Conservation (phyloP, 2,329 filamentous ascomycete genomes). For the Clonostachys sp. region DNA sequence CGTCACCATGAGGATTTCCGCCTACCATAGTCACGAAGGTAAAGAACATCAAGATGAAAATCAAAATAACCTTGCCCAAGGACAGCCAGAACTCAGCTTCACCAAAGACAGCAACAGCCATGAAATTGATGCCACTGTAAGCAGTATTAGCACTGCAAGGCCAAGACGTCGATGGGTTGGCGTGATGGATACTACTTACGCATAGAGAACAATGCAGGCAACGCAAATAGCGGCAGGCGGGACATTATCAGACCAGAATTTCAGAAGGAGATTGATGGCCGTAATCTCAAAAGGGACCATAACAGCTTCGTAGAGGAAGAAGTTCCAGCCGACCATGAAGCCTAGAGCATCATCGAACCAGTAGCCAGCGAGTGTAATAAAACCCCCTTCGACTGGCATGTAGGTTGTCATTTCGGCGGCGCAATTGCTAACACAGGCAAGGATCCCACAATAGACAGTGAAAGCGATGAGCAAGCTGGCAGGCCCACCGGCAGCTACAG, state of each 20-base stretch:
- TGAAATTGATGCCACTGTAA: constrained; percentile 30
- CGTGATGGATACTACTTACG: constrained; percentile 14
- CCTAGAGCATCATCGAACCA: constrained; percentile 74
- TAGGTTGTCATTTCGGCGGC: constrained; percentile 77
- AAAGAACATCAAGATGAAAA: constrained; percentile 52
- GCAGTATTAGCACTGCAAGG: constrained; percentile 65
- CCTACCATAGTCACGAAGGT: constrained; percentile 60
- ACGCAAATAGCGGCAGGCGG: constrained; percentile 58
- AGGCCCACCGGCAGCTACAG: constrained; percentile 54
- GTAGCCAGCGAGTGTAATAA: constrained; percentile 71
- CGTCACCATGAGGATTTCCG: constrained; percentile 57
- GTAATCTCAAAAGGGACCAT: constrained; percentile 66
- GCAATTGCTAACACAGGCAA: constrained; percentile 54
- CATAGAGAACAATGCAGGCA: constrained; percentile 40
- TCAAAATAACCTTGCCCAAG: constrained; percentile 41
- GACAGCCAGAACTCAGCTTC: constrained; percentile 51
- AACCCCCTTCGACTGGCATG: constrained; percentile 71
- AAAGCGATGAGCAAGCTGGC: constrained; percentile 56
- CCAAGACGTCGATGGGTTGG: constrained; percentile 60
- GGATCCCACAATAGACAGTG: constrained; percentile 52
- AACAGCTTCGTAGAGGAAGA: constrained; percentile 65
- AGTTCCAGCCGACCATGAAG: constrained; percentile 70
- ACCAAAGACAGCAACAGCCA: constrained; percentile 37
- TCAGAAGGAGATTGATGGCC: constrained; percentile 58
- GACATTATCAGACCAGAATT: constrained; percentile 58